phyloP scores from a whole-genome alignment of 306 rosid genomes.

The Dalbergia cultrata region DNA sequence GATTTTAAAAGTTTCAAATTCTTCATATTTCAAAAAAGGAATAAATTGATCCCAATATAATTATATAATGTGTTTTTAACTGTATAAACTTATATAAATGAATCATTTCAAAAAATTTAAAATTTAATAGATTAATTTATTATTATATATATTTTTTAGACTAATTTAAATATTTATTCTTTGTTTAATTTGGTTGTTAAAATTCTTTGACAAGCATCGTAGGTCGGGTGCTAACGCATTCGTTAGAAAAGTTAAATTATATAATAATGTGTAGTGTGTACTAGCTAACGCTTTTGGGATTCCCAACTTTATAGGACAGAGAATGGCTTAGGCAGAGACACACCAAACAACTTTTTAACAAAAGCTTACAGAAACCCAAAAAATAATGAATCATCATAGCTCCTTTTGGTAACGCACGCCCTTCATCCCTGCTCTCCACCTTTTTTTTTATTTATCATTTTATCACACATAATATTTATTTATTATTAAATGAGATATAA shows the following conservation, averaged over 20 bases:
- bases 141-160: too few relatives aligned
- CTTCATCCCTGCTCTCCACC: conserved; percentile 24
- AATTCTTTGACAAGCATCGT: not conserved
- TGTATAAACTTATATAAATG: too few relatives aligned
- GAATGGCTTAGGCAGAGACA: conserved; percentile 37
- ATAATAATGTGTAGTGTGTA: conserved; percentile 31
- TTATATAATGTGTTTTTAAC: too few relatives aligned
- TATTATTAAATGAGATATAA: too few relatives aligned
- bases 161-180: not conserved
- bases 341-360: conserved; percentile 48
- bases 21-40: too few relatives aligned
- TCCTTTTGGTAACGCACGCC: conserved; percentile 84
- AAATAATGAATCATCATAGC: conserved; percentile 55
- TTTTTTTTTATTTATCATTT: too few relatives aligned
- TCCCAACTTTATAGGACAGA: conserved; percentile 62
- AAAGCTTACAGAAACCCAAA: conserved; percentile 51
- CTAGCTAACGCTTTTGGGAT: conserved; percentile 52
- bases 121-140: too few relatives aligned
- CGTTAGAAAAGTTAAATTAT: not conserved
- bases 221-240: not conserved
- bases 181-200: not conserved
- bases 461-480: too few relatives aligned
- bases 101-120: too few relatives aligned
- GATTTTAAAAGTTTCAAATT: too few relatives aligned
- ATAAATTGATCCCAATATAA: too few relatives aligned